Evolutionary conservation across 2,329 filamentous ascomycete genomes (phyloP).

Genomic region (Drechmeria coniospora): DNA sequence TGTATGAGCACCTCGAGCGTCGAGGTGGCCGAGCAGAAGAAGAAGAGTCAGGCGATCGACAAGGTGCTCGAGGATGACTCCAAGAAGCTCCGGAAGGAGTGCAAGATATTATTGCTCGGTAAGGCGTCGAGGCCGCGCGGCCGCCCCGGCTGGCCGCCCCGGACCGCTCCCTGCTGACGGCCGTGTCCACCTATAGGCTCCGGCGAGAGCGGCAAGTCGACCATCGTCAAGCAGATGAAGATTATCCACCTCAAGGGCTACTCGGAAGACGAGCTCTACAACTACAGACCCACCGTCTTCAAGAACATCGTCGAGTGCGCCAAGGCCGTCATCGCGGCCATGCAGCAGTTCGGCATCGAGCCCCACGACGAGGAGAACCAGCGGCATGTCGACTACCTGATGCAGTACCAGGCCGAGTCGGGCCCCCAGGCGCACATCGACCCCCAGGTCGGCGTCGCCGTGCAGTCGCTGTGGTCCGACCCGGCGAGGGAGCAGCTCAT

Average conservation of each 20-base stretch:
- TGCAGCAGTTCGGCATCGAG: conserved; percentile 81
- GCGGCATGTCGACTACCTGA: conserved; percentile 62
- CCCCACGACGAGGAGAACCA: conserved; percentile 56
- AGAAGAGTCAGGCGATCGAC: conserved; percentile 92
- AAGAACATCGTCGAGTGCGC: conserved; percentile 97
- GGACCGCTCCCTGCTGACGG: conserved; percentile 9
- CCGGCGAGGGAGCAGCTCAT: conserved; percentile 68
- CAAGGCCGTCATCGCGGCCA: conserved; percentile 79
- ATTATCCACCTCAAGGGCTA: conserved; percentile 99
- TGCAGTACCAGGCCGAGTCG: conserved; percentile 79
- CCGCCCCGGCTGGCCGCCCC: neutral
- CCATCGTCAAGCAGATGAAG: conserved; percentile 99
- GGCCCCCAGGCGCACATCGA: conserved; percentile 80
- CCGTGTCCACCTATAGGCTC: conserved; percentile 48
- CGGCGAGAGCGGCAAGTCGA: conserved; percentile 96
- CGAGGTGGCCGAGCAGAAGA: conserved; percentile 84
- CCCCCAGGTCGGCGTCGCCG: conserved; percentile 62
- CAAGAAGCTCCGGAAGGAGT: conserved; percentile 82
- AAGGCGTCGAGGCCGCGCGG: conserved; percentile 9
- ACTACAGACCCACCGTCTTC: conserved; percentile 93
- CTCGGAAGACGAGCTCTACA: conserved; percentile 78
- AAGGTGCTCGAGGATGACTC: conserved; percentile 88
- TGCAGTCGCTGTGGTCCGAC: conserved; percentile 82
- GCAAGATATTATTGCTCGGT: conserved; percentile 96
- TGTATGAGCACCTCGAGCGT: conserved; percentile 85